Conservation (phyloP, 164 flowering plant genomes). For the Umbellularia californica region DNA sequence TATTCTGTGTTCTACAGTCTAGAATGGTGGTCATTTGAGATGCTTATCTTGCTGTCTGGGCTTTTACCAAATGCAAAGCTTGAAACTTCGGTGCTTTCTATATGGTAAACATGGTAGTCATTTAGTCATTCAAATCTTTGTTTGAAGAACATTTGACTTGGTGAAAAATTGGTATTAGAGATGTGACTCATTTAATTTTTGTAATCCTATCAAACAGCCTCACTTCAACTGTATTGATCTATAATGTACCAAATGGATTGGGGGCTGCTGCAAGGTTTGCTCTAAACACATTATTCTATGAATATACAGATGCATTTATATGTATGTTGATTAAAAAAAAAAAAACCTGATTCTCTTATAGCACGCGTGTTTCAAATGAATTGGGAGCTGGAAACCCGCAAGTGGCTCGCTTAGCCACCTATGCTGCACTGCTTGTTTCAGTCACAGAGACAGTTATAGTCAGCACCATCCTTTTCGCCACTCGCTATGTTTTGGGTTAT, state of each 20-base stretch:
- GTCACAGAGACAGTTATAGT: constrained; percentile 35
- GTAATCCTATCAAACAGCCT: constrained; percentile 40
- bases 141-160: neutral
- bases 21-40: constrained; percentile 83
- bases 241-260: constrained; percentile 64
- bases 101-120: constrained; percentile 40
- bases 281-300: neutral
- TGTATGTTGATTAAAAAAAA: neutral
- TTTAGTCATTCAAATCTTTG: neutral
- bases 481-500: constrained; percentile 58
- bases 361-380: constrained; percentile 88
- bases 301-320: neutral
- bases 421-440: constrained; percentile 36
- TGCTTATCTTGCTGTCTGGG: constrained; percentile 63
- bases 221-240: constrained; percentile 50
- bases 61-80: constrained; percentile 63
- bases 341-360: constrained; percentile 14
- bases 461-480: constrained; percentile 41
- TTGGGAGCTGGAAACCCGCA: constrained; percentile 75
- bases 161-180: neutral
- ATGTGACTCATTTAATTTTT: neutral
- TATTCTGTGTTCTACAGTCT: constrained; percentile 39
- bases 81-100: constrained; percentile 70
- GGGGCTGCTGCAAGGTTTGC: constrained; percentile 77
- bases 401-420: constrained; percentile 52